Conservation (phyloP, 768 basidiomycete species). For the Suillus decipiens region DNA sequence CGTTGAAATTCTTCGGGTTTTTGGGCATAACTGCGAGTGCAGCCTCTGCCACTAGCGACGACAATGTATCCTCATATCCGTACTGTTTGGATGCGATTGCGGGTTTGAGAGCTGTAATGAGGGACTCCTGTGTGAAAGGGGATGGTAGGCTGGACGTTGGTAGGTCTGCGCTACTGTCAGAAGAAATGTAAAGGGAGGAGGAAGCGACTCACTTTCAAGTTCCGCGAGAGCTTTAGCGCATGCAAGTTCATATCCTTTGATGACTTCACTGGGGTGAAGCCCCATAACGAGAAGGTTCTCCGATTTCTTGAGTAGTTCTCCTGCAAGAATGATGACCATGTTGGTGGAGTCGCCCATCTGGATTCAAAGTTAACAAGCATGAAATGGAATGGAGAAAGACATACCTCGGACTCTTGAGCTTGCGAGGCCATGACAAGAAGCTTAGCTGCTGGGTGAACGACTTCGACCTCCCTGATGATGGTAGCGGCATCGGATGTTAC, state of each 20-base stretch:
- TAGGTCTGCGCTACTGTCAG: slow-evolving; percentile 50
- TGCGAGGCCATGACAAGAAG: slow-evolving; percentile 99
- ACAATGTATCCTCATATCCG: slow-evolving; percentile 82
- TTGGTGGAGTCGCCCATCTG: slow-evolving; percentile 99
- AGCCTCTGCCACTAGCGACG: slow-evolving; percentile 88
- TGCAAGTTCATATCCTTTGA: slow-evolving; percentile 93
- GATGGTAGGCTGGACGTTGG: slow-evolving; percentile 68
- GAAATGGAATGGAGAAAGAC: slow-evolving; percentile 23
- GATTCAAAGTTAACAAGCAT: slow-evolving; percentile 13
- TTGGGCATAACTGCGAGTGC: slow-evolving; percentile 89
- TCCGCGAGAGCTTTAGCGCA: slow-evolving; percentile 80
- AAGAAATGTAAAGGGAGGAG: slow-evolving; percentile 13
- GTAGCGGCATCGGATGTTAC: slow-evolving; percentile 99
- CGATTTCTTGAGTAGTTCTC: slow-evolving; percentile 91
- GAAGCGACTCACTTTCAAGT: slow-evolving; percentile 74
- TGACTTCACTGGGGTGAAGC: slow-evolving; percentile 94
- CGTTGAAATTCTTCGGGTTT: slow-evolving; percentile 91
- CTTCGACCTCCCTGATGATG: slow-evolving; percentile 96
- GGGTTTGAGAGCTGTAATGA: slow-evolving; percentile 79
- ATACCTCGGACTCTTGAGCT: slow-evolving; percentile 91
- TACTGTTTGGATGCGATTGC: slow-evolving; percentile 98
- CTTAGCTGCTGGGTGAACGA: slow-evolving; percentile 98
- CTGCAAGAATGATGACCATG: slow-evolving; percentile 91
- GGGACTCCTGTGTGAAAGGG: slow-evolving; percentile 68
- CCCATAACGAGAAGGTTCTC: slow-evolving; percentile 95